Conservation (phyloP, 306 rosid genomes). For the Ochetophila trinervis region DNA sequence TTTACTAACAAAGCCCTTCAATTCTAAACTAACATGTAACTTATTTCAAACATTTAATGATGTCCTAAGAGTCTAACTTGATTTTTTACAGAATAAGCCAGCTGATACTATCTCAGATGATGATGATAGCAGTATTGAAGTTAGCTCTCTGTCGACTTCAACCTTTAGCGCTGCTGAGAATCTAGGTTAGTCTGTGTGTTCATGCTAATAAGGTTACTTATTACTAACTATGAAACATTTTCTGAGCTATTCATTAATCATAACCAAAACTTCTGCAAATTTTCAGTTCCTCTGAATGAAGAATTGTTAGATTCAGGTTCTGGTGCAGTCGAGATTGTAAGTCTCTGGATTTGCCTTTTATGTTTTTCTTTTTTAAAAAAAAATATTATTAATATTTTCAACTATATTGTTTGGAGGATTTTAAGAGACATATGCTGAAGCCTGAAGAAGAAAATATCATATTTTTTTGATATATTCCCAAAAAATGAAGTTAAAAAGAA, state of each 20-base stretch:
- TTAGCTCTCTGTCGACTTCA: constrained; percentile 34
- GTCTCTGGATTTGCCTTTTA: constrained; percentile 17
- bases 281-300: constrained; percentile 37
- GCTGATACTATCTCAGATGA: constrained; percentile 27
- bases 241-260: background rate
- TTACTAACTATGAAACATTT: too few species aligned
- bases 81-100: constrained; percentile 31
- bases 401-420: background rate
- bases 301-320: constrained; percentile 24
- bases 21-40: background rate
- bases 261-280: background rate
- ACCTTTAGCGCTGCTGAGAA: constrained; percentile 20
- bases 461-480: too few species aligned
- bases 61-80: background rate
- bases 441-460: background rate
- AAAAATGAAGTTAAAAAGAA: too few species aligned
- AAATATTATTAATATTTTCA: too few species aligned
- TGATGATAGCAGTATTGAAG: constrained; percentile 18
- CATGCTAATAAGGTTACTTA: background rate
- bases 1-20: background rate
- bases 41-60: background rate
- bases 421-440: background rate
- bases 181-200: constrained; percentile 31
- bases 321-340: constrained; percentile 44
- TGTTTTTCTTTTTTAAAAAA: too few species aligned